Evolutionary conservation across 2,329 filamentous ascomycete genomes (phyloP).

Genomic region (Pestalotiopsis sp.): DNA sequence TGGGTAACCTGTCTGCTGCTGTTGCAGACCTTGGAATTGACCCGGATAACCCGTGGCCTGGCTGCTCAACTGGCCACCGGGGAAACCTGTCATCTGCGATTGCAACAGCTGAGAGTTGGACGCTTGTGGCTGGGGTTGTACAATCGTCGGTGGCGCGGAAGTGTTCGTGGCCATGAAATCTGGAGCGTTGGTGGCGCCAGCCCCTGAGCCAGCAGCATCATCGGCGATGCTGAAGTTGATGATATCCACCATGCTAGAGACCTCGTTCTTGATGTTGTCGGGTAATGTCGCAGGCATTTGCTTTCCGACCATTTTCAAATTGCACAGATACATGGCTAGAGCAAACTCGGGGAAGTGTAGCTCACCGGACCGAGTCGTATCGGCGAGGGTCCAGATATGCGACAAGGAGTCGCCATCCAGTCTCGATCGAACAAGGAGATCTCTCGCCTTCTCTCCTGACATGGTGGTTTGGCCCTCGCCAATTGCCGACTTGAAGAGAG

Average conservation of each 20-base stretch:
- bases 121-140: constrained; percentile 74
- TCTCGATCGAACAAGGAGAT: constrained; percentile 85
- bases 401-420: constrained; percentile 85
- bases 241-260: constrained; percentile 99
- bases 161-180: constrained; percentile 64
- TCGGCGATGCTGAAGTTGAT: constrained; percentile 94
- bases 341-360: constrained; percentile 98
- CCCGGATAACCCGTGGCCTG: constrained; percentile 59
- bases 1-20: constrained; percentile 72
- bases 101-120: constrained; percentile 70
- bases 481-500: constrained; percentile 93
- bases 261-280: constrained; percentile 90
- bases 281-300: constrained; percentile 74
- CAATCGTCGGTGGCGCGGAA: constrained; percentile 55
- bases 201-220: constrained; percentile 57
- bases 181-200: constrained; percentile 63
- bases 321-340: constrained; percentile 97
- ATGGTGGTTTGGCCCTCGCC: constrained; percentile 83
- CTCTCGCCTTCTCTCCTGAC: constrained; percentile 89
- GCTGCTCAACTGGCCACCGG: constrained; percentile 48
- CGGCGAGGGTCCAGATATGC: constrained; percentile 92
- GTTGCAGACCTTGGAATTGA: constrained; percentile 62
- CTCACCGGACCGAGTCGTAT: constrained; percentile 95
- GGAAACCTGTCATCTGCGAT: constrained; percentile 71
- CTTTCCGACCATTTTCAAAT: constrained; percentile 87